Evolutionary conservation across 2,329 filamentous ascomycete species (phyloP), one percentile per base, ranked within the genome.

Genomic region (Aspergillus quadrilineatus): DNA sequence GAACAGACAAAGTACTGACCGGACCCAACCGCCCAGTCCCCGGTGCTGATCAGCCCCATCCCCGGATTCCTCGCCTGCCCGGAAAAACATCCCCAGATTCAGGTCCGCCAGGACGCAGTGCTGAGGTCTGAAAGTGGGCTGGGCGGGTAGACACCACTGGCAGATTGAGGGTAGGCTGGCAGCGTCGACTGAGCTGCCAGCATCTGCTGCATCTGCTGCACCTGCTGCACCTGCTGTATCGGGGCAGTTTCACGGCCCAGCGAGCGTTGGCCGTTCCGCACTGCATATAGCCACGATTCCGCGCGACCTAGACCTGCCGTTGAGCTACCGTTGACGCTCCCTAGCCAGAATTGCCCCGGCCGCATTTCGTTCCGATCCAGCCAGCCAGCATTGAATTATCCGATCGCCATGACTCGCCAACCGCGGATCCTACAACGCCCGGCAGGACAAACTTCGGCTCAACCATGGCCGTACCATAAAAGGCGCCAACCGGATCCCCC

Each of bases 11-110:
- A 36, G 36, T 17, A 28, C 17, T 29, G 30, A 30, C 43, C 43
- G 43, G 43, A 30, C 43, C 43, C 45, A 36, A 47, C 45, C 36
- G 8, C 14, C 36, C 36, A 37, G n/a, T 36, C 32, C 47, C 47
- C 47, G 22, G 46, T 32, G 36, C 47, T 41, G 47, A 50, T 50
- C 47, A 50, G 22, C 22, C 32, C 26, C 36, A 28, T 50, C 47
- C 47, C 47, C 47, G 36, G 47, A 50, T 39, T 50, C 29, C 32
- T 39, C 12, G 17, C 17, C 17, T 41, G 22, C 22, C 34, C 34
- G 34, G 36, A 41, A 50, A 50, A 29, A 22, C 41, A 17, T 17
- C 36, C 36, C 36, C 36, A 37, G 36, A 14, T n/a, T 15, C 36
- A 37, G 6, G 6, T 15, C 36, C 12, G 36, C n/a, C 10, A 12